Evolutionary conservation across 2,329 filamentous ascomycete species (phyloP), one percentile per base, ranked within the genome.

Genomic region (Alternaria postmessia): DNA sequence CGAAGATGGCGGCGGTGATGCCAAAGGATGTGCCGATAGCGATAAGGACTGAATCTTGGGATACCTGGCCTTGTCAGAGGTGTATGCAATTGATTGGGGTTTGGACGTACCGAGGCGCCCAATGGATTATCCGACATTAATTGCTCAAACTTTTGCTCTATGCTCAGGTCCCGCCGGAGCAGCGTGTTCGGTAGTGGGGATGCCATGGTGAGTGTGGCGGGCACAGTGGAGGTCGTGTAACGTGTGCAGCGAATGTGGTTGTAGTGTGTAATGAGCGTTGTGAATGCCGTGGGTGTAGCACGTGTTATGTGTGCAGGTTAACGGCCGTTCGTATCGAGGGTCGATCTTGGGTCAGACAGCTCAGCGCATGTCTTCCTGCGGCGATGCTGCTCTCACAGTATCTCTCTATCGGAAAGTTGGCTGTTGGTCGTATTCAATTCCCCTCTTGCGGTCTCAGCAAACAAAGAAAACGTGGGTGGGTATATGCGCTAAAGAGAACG

Each of bases 1-100:
- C 76, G 63, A 92, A 89, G 69, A 97, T 89, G 68, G 89, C 83
- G 64, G 86, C 73, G 8, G 93, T 92, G 73, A 95, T 83, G 56
- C 88, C 91, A 44, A 97, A 75, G 3, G 94, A 96, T 22, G 91
- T 93, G 65, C 84, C 91, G 44, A 98, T 81, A 49, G 94, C 93
- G 59, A 92, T 90, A 79, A 89, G 88, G 61, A 97, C 85, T 43
- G 93, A 90, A 58, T 86, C 83, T 64, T 81, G 73, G 69, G 82
- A 79, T 62, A 88, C 81, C 86, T 89, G 69, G 49, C 28, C 4
- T 1, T 30, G 66, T 75, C 51, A 76, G 69, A 46, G 9, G 9
- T 5, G 8, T 3, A 4, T 30, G 7, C 39, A 22, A n/a, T 8
- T 20, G 32, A 24, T 32, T 11, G 5, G 7, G 24, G 20, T 24